Evolutionary conservation across 2,329 filamentous ascomycete species (phyloP).

Genomic region (Decorospora gaudefroyi): DNA sequence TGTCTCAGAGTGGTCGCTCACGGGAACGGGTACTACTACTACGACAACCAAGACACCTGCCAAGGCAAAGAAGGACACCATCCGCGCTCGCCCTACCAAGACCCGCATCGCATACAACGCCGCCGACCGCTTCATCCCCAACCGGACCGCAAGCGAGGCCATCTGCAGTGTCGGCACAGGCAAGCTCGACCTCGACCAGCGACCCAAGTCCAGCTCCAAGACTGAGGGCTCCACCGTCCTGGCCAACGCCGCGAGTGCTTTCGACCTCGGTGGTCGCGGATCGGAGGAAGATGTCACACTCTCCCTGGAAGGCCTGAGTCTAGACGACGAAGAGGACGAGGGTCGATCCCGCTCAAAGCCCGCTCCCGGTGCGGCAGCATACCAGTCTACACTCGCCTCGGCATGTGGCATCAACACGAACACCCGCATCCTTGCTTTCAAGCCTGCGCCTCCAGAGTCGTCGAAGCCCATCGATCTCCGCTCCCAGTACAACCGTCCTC

Average conservation of each 20-base stretch:
- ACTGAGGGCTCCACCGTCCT: conserved; percentile 75
- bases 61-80: conserved; percentile 44
- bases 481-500: conserved; percentile 95
- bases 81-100: conserved; percentile 45
- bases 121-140: conserved; percentile 94
- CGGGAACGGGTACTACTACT: conserved; percentile 69
- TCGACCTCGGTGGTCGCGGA: conserved; percentile 64
- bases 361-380: conserved; percentile 85
- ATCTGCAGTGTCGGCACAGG: conserved; percentile 79
- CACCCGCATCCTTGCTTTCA: conserved; percentile 96
- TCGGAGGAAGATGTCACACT: conserved; percentile 72
- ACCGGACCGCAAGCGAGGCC: conserved; percentile 85
- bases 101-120: conserved; percentile 61
- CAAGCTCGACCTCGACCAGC: conserved; percentile 69
- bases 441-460: conserved; percentile 96
- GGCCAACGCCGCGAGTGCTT: conserved; percentile 71
- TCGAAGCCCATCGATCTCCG: conserved; percentile 97
- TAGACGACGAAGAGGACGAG: conserved; percentile 71
- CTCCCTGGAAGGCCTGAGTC: conserved; percentile 76
- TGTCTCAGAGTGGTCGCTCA: conserved; percentile 89
- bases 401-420: conserved; percentile 92
- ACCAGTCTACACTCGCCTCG: conserved; percentile 86
- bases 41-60: conserved; percentile 54
- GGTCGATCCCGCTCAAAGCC: conserved; percentile 70
- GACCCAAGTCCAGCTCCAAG: conserved; percentile 71